These are phyloP conservation scores for Solanum neorickii DNA, from an alignment of 257 asterid genomes.

Conservation along the genomic window DNA sequence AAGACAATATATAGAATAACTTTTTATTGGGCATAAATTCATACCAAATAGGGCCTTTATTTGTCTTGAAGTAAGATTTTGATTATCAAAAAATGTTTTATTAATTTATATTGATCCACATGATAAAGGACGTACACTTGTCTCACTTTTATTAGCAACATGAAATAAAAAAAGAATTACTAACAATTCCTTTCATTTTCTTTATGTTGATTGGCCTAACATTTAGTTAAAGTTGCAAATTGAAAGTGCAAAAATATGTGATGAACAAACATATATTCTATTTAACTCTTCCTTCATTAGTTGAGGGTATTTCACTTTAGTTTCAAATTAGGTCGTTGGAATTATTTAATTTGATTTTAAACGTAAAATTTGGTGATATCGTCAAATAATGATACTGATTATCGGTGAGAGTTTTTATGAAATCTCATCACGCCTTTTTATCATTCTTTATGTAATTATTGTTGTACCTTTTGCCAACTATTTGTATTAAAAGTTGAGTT, in stretches of 20 bases:
- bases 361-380: too few species aligned
- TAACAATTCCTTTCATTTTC: background rate
- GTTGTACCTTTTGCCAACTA: background rate
- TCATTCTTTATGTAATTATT: background rate
- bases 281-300: background rate
- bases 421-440: background rate
- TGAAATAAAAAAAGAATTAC: background rate
- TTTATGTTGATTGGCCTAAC: background rate
- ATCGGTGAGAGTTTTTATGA: background rate
- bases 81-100: background rate
- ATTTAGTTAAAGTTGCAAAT: background rate
- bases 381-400: background rate
- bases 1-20: background rate
- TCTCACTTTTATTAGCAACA: background rate
- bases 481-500: background rate
- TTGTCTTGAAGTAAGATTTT: background rate
- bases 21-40: too few species aligned
- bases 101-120: background rate
- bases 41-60: background rate
- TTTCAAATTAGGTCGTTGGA: background rate
- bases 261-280: background rate
- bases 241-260: background rate
- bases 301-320: background rate
- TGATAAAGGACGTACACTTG: background rate
- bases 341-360: too few species aligned